Evolutionary conservation across 2,329 filamentous ascomycete genomes (phyloP), one percentile per base, ranked within the genome.

Genomic region (Xylaria arbuscula): DNA sequence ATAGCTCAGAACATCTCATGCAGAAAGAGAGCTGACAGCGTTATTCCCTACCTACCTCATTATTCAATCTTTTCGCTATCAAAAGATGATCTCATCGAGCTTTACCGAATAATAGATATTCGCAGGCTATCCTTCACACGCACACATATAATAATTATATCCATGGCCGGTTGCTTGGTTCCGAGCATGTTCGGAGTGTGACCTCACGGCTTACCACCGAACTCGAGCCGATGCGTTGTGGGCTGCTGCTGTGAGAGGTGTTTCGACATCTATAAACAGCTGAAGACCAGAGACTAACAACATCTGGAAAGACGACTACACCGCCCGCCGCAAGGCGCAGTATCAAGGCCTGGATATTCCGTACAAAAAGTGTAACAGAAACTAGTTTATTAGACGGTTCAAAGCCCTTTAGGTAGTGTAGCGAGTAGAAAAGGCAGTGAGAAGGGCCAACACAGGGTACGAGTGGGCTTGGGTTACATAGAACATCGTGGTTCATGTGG

Each of bases 361-460:
- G 3, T 2, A 34, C 4, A 10, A 34, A 28, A 28, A 28, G n/a
- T 15, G 28, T 19, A 13, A 42, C 54, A 56, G 54, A 36, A 28
- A 11, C 9, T 45, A 22, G 34, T 28, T 36, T 32, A 19, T 17
- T 47, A 36, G 38, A 24, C 17, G n/a, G 51, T 13, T 22, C 22
- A 47, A n/a, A 19, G 32, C 50, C 50, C 50, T 48, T 53, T 36
- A 8, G 8, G 11, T n/a, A 36, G 19, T 22, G 19, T 22, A 54
- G 13, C 22, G 15, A 9, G 17, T 8, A 9, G 11, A 11, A 54
- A 54, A 17, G 51, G 8, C 17, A n/a, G 17, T 19, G 17, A 34
- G 53, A 55, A 54, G 51, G 48, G 53, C 32, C 22, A n/a, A 13
- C 36, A 42, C 40, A 56, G 54, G 36, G 54, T 34, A 24, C 38